Evolutionary conservation across 2,329 filamentous ascomycete genomes (phyloP).

Genomic region (Graphium sp.): DNA sequence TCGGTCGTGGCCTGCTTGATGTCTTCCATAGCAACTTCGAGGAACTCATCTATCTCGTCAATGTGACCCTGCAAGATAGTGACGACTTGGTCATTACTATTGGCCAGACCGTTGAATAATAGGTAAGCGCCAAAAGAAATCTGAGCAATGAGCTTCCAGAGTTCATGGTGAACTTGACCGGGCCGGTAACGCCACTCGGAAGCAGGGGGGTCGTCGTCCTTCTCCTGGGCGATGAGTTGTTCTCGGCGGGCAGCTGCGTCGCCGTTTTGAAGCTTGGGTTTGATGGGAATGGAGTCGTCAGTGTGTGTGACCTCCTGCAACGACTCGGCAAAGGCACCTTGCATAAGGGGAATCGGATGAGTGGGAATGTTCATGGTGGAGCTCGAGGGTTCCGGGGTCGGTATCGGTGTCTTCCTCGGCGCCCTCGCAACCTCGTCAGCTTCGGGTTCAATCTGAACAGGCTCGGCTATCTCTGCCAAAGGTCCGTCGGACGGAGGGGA

Average conservation of each 20-base stretch:
- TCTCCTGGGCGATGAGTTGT: constrained; percentile 48
- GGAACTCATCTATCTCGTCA: constrained; percentile 81
- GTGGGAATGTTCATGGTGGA: constrained; percentile 13
- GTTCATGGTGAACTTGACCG: constrained; percentile 66
- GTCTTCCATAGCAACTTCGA: constrained; percentile 75
- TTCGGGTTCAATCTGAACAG: no score
- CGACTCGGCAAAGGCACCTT: constrained; percentile 70
- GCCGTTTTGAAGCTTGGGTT: constrained; percentile 34
- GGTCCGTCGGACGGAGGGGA: no score
- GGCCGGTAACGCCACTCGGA: constrained; percentile 61
- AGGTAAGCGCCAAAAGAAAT: constrained; percentile 89
- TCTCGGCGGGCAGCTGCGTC: constrained; percentile 47
- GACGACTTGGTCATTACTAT: constrained; percentile 76
- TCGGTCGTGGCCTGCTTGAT: constrained; percentile 64
- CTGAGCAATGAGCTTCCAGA: constrained; percentile 81
- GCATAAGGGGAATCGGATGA: constrained; percentile 63
- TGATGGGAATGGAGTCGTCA: constrained; percentile 16
- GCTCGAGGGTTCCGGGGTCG: background rate
- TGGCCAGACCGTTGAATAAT: constrained; percentile 68
- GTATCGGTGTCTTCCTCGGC: constrained; percentile 4
- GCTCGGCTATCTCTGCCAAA: no score
- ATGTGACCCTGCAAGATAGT: constrained; percentile 83
- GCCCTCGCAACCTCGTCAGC: no score
- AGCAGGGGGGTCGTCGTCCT: constrained; percentile 55
- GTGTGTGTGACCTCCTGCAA: constrained; percentile 51